Conservation (phyloP, 108 stramenopile genomes). For the Cylindrotheca closterium region DNA sequence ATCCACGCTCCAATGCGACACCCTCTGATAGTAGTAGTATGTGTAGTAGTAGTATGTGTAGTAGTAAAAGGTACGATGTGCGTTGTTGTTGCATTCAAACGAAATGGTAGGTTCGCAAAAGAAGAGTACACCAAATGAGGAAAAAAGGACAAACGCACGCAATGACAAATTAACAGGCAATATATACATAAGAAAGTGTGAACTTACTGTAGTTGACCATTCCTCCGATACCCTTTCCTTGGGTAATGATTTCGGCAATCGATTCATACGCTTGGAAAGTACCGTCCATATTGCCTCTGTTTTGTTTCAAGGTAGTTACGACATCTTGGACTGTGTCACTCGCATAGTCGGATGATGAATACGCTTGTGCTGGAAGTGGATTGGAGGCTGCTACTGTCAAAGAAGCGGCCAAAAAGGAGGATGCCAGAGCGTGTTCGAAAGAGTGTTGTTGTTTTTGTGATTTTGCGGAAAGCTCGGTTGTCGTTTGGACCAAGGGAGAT, state of each 20-base stretch:
- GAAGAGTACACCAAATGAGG: neutral
- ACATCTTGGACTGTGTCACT: slow-evolving; percentile 64
- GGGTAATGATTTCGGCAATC: slow-evolving; percentile 77
- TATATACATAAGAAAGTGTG: no score
- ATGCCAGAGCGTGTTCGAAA: neutral
- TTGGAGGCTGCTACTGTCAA: neutral
- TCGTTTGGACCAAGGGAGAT: no score
- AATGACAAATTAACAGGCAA: neutral
- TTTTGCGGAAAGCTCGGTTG: neutral
- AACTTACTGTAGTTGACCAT: slow-evolving; percentile 69
- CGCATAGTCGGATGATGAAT: slow-evolving; percentile 61
- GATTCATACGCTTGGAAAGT: slow-evolving; percentile 67
- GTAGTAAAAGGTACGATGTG: neutral
- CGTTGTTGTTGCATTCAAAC: neutral
- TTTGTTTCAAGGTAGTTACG: slow-evolving; percentile 39
- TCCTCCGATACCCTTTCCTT: slow-evolving; percentile 85
- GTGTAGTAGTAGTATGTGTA: neutral
- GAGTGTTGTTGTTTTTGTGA: no score
- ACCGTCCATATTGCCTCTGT: slow-evolving; percentile 43
- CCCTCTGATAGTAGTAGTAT: slow-evolving; percentile 39
- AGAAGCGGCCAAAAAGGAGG: slow-evolving; percentile 4
- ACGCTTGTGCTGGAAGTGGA: slow-evolving; percentile 38
- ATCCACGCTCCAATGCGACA: slow-evolving; percentile 66
- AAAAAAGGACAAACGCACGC: neutral
- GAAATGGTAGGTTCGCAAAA: neutral